Conservation (phyloP, 495 filamentous ascomycete species). For the Aspergillus campestris region DNA sequence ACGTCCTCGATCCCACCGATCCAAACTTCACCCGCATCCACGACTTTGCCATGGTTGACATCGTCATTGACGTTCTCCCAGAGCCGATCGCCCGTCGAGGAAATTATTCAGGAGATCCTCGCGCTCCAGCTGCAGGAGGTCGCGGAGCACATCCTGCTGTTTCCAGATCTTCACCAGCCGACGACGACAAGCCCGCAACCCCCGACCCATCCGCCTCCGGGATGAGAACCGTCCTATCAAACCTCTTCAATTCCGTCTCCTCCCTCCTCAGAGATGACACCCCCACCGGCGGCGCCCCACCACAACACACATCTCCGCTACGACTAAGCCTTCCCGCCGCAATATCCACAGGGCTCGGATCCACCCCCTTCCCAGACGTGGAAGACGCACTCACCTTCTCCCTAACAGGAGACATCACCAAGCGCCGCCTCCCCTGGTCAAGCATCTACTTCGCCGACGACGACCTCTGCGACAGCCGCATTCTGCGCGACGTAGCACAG, state of each 20-base stretch:
- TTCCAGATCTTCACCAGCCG: constrained; percentile 9
- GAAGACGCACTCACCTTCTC: constrained; percentile 45
- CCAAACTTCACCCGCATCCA: constrained; percentile 73
- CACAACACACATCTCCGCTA: constrained; percentile 18
- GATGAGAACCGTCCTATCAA: constrained; percentile 44
- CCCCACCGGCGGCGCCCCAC: constrained; percentile 16
- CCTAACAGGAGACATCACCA: constrained; percentile 29
- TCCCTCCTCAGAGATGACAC: constrained; percentile 41
- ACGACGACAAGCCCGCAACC: constrained; percentile 16
- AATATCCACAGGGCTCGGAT: constrained; percentile 64
- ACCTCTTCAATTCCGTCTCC: constrained; percentile 50
- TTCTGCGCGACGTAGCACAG: constrained; percentile 52
- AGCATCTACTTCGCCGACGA: constrained; percentile 62
- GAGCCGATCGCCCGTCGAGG: constrained; percentile 24
- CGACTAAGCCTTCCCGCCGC: constrained; percentile 55
- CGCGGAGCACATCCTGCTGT: constrained; percentile 13
- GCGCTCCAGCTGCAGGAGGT: constrained; percentile 19
- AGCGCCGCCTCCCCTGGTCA: constrained; percentile 50
- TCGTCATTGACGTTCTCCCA: constrained; percentile 53
- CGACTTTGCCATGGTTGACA: constrained; percentile 62
- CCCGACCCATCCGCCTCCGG: constrained; percentile 37
- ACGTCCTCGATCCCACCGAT: constrained; percentile 62
- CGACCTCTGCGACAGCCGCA: constrained; percentile 53
- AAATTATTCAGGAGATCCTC: constrained; percentile 31
- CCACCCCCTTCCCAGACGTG: constrained; percentile 63